Conservation (phyloP, 257 asterid species). For the Craterostigma plantagineum region DNA sequence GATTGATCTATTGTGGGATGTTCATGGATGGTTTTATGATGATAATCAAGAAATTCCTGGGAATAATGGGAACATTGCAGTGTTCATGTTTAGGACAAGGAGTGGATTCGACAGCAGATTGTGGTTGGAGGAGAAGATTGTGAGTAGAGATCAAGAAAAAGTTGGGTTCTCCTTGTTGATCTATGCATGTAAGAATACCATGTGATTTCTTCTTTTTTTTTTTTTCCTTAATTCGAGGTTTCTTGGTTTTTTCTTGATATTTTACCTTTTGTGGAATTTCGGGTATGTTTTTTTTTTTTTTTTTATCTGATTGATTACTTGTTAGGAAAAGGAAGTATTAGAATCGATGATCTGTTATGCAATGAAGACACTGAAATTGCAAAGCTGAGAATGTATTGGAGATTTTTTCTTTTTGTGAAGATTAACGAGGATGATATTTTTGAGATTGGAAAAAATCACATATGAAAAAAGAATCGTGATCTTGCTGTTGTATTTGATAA, state of each 20-base stretch:
- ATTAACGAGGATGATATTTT: no score
- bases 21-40: slow-evolving; percentile 63
- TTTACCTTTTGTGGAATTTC: neutral
- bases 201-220: neutral
- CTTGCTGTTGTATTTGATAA: no score
- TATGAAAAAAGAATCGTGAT: no score
- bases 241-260: slow-evolving; percentile 3
- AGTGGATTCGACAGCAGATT: slow-evolving; percentile 75
- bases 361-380: no score
- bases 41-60: slow-evolving; percentile 4
- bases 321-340: no score
- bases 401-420: no score
- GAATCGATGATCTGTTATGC: no score
- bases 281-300: no score
- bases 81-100: slow-evolving; percentile 88
- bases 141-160: slow-evolving; percentile 41
- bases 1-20: slow-evolving; percentile 94
- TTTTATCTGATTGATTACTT: no score
- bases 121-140: slow-evolving; percentile 73
- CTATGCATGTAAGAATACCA: slow-evolving; percentile 42
- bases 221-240: no score
- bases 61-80: slow-evolving; percentile 35
- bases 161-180: slow-evolving; percentile 64
- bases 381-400: no score
- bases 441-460: no score